phyloP scores from a whole-genome alignment of 2,329 filamentous ascomycete species.

The Grosmannia huntii region DNA sequence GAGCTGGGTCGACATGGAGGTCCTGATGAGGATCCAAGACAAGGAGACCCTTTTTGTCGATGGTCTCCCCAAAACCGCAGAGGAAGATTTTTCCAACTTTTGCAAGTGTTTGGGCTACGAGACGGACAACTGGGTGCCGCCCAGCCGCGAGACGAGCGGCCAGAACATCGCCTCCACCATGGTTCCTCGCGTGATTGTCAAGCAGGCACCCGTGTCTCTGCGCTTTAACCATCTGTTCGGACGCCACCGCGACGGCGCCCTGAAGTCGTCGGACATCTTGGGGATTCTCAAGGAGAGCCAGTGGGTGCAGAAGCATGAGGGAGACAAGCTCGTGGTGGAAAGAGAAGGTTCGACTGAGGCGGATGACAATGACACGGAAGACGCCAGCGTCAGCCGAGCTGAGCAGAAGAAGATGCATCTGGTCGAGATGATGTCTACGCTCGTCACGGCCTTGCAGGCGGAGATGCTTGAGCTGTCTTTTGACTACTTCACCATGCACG shows the following conservation, averaged over 20 bases:
- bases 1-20: slow-evolving; percentile 28
- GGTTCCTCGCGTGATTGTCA: neutral
- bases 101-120: slow-evolving; percentile 23
- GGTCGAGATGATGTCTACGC: neutral
- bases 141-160: slow-evolving; percentile 9
- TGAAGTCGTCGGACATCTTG: neutral
- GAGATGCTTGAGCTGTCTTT: slow-evolving; percentile 25
- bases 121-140: slow-evolving; percentile 16
- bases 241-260: neutral
- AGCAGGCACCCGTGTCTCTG: neutral
- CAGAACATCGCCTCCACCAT: neutral
- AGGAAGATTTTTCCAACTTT: slow-evolving; percentile 24
- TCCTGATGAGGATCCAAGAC: slow-evolving; percentile 18
- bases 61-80: slow-evolving; percentile 15
- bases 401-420: too few species aligned
- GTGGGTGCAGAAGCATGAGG: slow-evolving; percentile 1
- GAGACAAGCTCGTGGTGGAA: neutral
- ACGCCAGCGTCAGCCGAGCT: neutral
- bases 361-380: neutral
- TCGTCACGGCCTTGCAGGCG: slow-evolving; percentile 21
- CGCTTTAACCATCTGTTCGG: neutral
- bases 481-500: slow-evolving; percentile 28
- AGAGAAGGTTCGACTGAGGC: neutral
- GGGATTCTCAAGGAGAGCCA: neutral
- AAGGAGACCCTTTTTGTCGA: slow-evolving; percentile 24